phyloP scores from a whole-genome alignment of 495 filamentous ascomycete species.

The Daldinia concentrica region DNA sequence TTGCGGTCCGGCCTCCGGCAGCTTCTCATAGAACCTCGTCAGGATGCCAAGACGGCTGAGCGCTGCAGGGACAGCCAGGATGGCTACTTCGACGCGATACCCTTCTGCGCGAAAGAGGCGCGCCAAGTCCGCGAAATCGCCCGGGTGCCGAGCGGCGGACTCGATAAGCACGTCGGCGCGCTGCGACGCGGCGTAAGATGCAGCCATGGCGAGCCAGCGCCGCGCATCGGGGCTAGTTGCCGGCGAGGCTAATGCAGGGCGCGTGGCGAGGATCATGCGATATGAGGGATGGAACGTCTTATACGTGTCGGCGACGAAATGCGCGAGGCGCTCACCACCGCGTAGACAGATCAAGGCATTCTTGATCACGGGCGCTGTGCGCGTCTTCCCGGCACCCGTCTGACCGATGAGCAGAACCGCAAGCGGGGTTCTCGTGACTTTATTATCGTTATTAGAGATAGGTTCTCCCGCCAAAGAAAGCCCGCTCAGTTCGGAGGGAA shows the following conservation, averaged over 20 bases:
- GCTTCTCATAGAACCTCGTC: constrained; percentile 40
- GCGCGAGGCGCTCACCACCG: constrained; percentile 28
- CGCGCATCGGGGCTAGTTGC: constrained; percentile 46
- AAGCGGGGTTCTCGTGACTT: constrained; percentile 15
- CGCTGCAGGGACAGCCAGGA: constrained; percentile 48
- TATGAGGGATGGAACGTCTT: constrained; percentile 55
- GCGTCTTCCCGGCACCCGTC: constrained; percentile 56
- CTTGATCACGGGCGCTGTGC: constrained; percentile 45
- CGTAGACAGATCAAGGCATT: constrained; percentile 26
- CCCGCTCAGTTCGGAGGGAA: constrained; percentile 32
- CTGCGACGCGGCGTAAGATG: constrained; percentile 27
- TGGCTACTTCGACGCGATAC: constrained; percentile 45
- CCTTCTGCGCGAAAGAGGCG: constrained; percentile 29
- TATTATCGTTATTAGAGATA: neutral
- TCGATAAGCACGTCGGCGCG: constrained; percentile 47
- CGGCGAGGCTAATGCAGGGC: constrained; percentile 41
- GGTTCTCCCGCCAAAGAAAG: neutral
- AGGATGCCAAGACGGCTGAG: constrained; percentile 49
- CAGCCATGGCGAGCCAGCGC: constrained; percentile 49
- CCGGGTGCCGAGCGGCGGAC: constrained; percentile 47
- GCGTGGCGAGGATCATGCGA: constrained; percentile 17
- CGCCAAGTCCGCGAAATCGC: constrained; percentile 45
- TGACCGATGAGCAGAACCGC: constrained; percentile 54
- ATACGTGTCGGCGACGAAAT: constrained; percentile 57
- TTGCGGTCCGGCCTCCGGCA: constrained; percentile 42